These are phyloP conservation scores for Aspergillus sp. DNA, from an alignment of 2,329 filamentous ascomycete genomes.

Conservation along the genomic window DNA sequence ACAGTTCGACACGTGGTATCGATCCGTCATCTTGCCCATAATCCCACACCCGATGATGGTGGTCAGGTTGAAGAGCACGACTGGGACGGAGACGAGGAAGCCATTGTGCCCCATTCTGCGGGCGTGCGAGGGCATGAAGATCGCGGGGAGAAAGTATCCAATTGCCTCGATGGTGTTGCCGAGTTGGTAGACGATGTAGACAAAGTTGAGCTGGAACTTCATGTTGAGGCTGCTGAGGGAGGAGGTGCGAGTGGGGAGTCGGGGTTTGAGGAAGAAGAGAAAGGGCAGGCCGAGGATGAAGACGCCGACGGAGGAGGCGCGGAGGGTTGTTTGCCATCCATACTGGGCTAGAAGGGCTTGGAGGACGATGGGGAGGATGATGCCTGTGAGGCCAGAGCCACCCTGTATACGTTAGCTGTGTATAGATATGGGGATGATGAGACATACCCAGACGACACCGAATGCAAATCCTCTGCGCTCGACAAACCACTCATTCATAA, in stretches of 20 bases:
- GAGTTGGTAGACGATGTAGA: conserved; percentile 46
- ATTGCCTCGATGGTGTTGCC: conserved; percentile 35
- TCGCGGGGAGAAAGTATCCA: conserved; percentile 34
- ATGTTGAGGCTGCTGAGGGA: conserved; percentile 35
- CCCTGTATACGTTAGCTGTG: conserved; percentile 25
- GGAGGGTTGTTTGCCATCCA: conserved; percentile 42
- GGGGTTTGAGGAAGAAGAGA: conserved; percentile 37
- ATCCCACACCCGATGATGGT: conserved; percentile 28
- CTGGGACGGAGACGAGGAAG: conserved; percentile 19
- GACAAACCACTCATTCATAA: conserved; percentile 50
- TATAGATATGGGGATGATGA: background rate
- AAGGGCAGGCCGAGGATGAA: conserved; percentile 17
- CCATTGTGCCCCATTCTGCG: conserved; percentile 18
- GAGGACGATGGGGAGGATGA: conserved; percentile 42
- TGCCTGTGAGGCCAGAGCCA: conserved; percentile 33
- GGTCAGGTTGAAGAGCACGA: conserved; percentile 29
- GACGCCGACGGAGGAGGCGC: conserved; percentile 35
- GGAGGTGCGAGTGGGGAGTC: conserved; percentile 29
- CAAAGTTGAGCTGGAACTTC: conserved; percentile 29
- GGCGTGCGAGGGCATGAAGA: conserved; percentile 37
- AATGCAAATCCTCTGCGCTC: conserved; percentile 40
- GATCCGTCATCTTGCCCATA: conserved; percentile 38
- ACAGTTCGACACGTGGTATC: conserved; percentile 33
- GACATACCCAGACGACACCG: conserved; percentile 39
- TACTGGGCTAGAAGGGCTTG: conserved; percentile 39